Evolutionary conservation across 306 rosid genomes (phyloP), one percentile per base, ranked within the genome.

Genomic region (Cucumis cinereus): DNA sequence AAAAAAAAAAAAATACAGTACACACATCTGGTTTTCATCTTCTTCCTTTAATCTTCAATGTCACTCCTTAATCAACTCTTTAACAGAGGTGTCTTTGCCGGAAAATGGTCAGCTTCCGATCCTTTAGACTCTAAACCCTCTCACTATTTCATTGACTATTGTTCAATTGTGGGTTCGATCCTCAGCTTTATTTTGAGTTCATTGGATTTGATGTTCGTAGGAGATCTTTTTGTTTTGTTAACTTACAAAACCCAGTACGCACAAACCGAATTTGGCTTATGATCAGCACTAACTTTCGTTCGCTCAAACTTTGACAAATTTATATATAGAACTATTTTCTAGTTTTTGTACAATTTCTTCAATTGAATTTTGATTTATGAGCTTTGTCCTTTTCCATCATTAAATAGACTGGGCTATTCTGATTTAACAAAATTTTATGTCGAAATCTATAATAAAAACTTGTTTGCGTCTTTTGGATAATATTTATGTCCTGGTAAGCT

Each of bases 1-100:
- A 41, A 38, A n/a, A 1, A 33, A 2, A 33, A 41, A 38, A 43
- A n/a, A 10, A 50, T 7, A 15, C 11, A 73, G 19, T 45, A 45
- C 16, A 45, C 52, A 53, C 28, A 74, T 54, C 64, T 53, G 64
- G 12, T 4, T 12, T 15, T 74, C 33, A 35, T 55, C 55, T 33
- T 20, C 16, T 60, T 58, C 69, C 23, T 62, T 14, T 9, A 24
- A 33, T 36, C 77, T 59, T 54, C 79, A 38, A 94, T 94, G 99
- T 94, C 99, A 60, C 89, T 94, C 81, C 90, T 94, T 33, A 94
- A 89, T 81, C 99, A 94, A 77, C 93, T 94, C 84, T 92, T 94
- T 69, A 94, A 81, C 83, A 85, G 98, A 85, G 99, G 99, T 67
- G 96, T 94, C 68, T 89, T 92, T 40, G 87, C 88, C 79, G 92